Base-by-base conservation (phyloP, 169 alveolate species). In the Cryptosporidium sp. region DNA sequence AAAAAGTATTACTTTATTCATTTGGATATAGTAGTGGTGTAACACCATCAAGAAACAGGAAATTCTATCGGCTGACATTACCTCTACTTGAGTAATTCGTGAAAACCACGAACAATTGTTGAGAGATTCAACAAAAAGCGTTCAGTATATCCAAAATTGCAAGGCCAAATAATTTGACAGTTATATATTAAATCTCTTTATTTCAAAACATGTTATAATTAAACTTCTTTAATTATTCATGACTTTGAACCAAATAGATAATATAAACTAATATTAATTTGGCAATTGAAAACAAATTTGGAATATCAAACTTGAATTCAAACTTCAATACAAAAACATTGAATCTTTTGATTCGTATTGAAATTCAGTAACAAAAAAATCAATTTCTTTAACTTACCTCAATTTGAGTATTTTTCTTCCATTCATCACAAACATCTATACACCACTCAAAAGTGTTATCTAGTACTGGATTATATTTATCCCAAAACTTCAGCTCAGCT, bases 391-490 rank as follows among this genome's bases (percentile, higher is more conserved):
- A 73, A 73, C 89, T 80, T 80, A 80, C 89, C 75, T 62, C 80
- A 44, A 80, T 80, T 39, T 80, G 89, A 12, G 89, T 80, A 26
- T 60, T 39, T 67, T 80, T 80, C 45, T 80, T 80, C 75, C 80
- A 61, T 62, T 58, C 58, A 23, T 80, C 89, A 65, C 58, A 60
- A 14, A 80, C 68, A 42, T 80, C 89, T 62, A 80, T 62, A 62
- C 80, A 80, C 80, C 89, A 80, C 45, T 80, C 75, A 42, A 80
- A 67, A 39, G 75, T 29, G 10, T 80, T 80, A 26, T 65, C 68
- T 31, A 48, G 18, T 26, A 80, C 23, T 26, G 44, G 52, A 65
- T 23, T 45, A 26, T 80, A 80, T 52, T 61, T 42, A 3, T 65
- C 75, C 89, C 89, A 80, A 26, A 80, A 80, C 10, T 18, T 29